Conservation (phyloP, 108 stramenopile genomes). For the Licmophora abbreviata region DNA sequence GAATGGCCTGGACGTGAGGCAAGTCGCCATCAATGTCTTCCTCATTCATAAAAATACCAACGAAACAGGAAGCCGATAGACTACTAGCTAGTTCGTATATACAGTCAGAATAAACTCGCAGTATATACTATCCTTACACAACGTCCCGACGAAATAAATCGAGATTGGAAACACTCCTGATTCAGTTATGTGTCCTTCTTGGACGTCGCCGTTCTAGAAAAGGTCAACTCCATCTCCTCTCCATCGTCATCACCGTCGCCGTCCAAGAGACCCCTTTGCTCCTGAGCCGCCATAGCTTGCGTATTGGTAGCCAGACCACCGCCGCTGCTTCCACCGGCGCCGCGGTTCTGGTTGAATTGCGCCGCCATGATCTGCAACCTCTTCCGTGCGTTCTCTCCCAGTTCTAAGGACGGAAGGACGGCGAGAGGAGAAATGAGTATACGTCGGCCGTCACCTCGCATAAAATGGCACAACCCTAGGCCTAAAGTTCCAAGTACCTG, state of each 20-base stretch:
- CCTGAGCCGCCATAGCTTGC: constrained; percentile 22
- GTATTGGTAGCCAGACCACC: not conserved
- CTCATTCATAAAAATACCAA: too few species aligned
- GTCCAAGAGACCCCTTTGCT: constrained; percentile 44
- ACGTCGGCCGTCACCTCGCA: not conserved
- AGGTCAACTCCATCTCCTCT: too few species aligned
- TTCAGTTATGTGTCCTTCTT: too few species aligned
- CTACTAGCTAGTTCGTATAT: too few species aligned
- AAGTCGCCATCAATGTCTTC: too few species aligned
- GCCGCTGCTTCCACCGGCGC: not conserved
- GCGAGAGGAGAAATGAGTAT: not conserved
- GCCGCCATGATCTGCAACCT: constrained; percentile 54
- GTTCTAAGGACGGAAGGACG: constrained; percentile 21
- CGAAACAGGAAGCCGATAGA: too few species aligned
- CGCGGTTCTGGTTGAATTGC: constrained; percentile 26
- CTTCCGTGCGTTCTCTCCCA: constrained; percentile 58
- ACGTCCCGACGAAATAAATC: too few species aligned
- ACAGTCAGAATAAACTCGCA: too few species aligned
- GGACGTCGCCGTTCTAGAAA: too few species aligned
- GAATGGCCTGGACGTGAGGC: too few species aligned
- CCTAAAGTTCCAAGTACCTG: constrained; percentile 17
- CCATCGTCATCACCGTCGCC: constrained; percentile 33
- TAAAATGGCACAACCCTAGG: constrained; percentile 1
- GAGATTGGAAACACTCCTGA: too few species aligned
- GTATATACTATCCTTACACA: too few species aligned